These are phyloP conservation scores for Emergomyces africanus DNA, from an alignment of 2,329 filamentous ascomycete species.

Conservation along the genomic window DNA sequence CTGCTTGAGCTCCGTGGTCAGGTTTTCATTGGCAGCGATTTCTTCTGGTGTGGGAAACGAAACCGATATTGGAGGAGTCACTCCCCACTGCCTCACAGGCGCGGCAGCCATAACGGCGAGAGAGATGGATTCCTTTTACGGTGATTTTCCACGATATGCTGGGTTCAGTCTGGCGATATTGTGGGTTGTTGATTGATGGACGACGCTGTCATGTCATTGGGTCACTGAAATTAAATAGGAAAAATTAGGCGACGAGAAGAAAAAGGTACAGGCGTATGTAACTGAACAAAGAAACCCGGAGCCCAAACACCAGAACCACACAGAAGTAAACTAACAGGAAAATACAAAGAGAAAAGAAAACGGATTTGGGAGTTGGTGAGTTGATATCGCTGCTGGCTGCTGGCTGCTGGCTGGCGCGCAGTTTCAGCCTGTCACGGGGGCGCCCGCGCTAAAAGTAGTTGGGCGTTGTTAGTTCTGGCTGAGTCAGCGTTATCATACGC, in stretches of 20 bases:
- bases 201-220: not conserved
- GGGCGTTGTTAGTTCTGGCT: not conserved
- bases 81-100: conserved; percentile 46
- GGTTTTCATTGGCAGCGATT: conserved; percentile 59
- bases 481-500: not conserved
- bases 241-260: not conserved
- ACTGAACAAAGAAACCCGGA: not conserved
- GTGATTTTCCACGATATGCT: not conserved
- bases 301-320: conserved; percentile 1
- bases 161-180: not conserved
- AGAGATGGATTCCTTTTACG: not conserved
- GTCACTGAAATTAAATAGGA: not conserved
- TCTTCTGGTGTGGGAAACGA: conserved; percentile 65
- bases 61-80: conserved; percentile 73
- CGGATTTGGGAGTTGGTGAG: not conserved
- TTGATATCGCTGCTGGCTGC: not conserved
- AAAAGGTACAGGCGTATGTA: not conserved
- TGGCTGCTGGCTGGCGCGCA: not conserved
- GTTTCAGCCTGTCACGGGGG: not conserved
- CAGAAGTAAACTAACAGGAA: not conserved
- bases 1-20: conserved; percentile 71
- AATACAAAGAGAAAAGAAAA: not conserved
- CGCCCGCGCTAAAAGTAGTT: not conserved
- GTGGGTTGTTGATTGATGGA: not conserved
- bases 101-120: conserved; percentile 22